These are phyloP conservation scores for Leccinum sublutescens DNA, from an alignment of 768 basidiomycete species.

Conservation along the genomic window DNA sequence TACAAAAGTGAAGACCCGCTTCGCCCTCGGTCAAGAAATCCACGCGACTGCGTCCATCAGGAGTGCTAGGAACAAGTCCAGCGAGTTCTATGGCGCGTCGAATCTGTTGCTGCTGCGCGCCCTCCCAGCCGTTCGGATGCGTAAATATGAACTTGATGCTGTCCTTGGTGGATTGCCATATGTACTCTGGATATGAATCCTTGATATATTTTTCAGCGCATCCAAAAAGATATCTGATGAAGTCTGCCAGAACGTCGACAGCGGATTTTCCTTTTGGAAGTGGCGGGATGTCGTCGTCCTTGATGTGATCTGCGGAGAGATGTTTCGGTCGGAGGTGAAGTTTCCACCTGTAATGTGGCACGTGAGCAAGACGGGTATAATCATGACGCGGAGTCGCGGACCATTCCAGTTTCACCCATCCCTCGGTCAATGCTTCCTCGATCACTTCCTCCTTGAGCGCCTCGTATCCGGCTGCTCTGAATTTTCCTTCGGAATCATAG, in stretches of 20 bases:
- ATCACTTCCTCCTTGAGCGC: conserved; percentile 35
- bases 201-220: conserved; percentile 45
- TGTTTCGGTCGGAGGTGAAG: conserved; percentile 38
- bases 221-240: conserved; percentile 41
- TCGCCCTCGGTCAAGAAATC: conserved; percentile 60
- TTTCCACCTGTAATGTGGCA: conserved; percentile 30
- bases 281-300: conserved; percentile 31
- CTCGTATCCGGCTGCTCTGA: conserved; percentile 29
- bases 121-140: conserved; percentile 66
- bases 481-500: conserved; percentile 37
- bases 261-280: conserved; percentile 40
- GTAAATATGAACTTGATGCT: conserved; percentile 49
- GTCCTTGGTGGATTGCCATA: conserved; percentile 43
- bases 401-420: conserved; percentile 46
- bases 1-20: conserved; percentile 56
- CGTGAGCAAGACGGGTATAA: too few species aligned
- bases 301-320: conserved; percentile 11
- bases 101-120: conserved; percentile 51
- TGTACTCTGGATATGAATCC: conserved; percentile 40
- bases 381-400: conserved; percentile 18
- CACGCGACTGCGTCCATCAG: conserved; percentile 39
- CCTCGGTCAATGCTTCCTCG: conserved; percentile 36
- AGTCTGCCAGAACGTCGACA: conserved; percentile 43
- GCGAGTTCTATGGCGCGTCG: conserved; percentile 49
- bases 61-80: conserved; percentile 44